Evolutionary conservation across 2,329 filamentous ascomycete species (phyloP), one percentile per base, ranked within the genome.

Genomic region (Pseudocercospora pini-densiflorae): DNA sequence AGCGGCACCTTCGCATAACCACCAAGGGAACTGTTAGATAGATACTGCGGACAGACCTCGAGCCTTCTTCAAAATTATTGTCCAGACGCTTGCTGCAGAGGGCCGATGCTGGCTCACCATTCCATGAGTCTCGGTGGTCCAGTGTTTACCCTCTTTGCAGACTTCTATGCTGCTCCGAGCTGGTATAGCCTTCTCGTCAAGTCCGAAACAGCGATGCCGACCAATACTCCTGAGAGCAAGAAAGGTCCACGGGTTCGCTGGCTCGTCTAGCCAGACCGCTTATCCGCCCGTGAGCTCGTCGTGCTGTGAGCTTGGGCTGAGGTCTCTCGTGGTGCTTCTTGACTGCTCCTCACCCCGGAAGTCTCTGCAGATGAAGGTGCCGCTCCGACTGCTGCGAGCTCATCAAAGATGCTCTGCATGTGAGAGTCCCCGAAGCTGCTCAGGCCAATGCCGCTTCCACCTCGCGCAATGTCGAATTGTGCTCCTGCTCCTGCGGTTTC

Each of bases 21-120:
- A 53, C 68, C 70, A 92, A 92, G 90, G 91, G 86, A 90, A 89
- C 90, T 86, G 93, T 94, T 97, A 97, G 93, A 97, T 97, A 97
- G 93, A 88, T 88, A 88, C 89, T 93, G 92, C 47, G 19, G 21
- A 51, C 47, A 51, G 10, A 31, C 51, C 27, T 9, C 10, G 23
- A 31, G 1, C 1, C 51, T n/a, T 10, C 14, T 31, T 9, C 51
- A 8, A 33, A 31, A 29, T 55, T 24, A 16, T 49, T 23, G 47
- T 19, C 21, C 10, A 10, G 7, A 51, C 47, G 19, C 19, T 6
- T 51, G 21, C 47, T 21, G 47, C 7, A 24, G 19, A 10, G 6
- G 3, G 10, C 47, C 8, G 16, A 40, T 40, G 14, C 16, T 6
- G 36, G 14, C 2, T 14, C 6, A 16, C 4, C 4, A 16, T 14